Base-by-base conservation (phyloP, 1,284 basidiomycete species). In the Puccinia polysora region DNA sequence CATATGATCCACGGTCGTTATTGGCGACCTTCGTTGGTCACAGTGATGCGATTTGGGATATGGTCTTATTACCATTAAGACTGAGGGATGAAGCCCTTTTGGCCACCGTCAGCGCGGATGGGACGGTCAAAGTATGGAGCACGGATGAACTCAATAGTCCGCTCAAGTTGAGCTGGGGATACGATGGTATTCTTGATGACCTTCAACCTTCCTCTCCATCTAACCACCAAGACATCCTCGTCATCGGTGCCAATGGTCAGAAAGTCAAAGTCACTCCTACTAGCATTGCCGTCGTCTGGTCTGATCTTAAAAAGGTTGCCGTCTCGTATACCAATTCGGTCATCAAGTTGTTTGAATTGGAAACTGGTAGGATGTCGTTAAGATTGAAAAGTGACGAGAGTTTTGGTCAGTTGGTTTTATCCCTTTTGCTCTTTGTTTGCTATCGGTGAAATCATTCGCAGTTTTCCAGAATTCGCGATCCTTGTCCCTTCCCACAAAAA, bases 31-130 rank as follows among this genome's bases (percentile, higher is more conserved):
- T 97, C 34, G 86, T 94, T 45, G 93, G 92, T 0, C 91, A 96
- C 79, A 90, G 91, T 0, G 92, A 97, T 79, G 90, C 90, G 2
- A 89, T 97, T 12, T 97, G 95, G 94, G 94, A 94, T 78, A 82
- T 97, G 60, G 88, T 89, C 20, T 74, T 83, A 12, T 74, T 84
- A 28, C 28, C 85, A 89, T 43, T 86, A 86, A 43, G 83, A 86
- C 74, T 87, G 88, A 76, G 88, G 89, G 80, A 85, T 30, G 63
- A 75, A 58, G 85, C 75, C 71, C 86, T 89, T 28, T 84, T 98
- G 32, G 90, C 93, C 64, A 91, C 89, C 75, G 92, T 89, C 77
- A 89, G 89, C 38, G 89, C 93, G 0, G 94, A 97, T 78, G 94
- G 94, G 14, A 83, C 85, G 0, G 88, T 97, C 76, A 96, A 96